Evolutionary conservation across 2,329 filamentous ascomycete species (phyloP).

Genomic region (Cryphonectria parasitica): DNA sequence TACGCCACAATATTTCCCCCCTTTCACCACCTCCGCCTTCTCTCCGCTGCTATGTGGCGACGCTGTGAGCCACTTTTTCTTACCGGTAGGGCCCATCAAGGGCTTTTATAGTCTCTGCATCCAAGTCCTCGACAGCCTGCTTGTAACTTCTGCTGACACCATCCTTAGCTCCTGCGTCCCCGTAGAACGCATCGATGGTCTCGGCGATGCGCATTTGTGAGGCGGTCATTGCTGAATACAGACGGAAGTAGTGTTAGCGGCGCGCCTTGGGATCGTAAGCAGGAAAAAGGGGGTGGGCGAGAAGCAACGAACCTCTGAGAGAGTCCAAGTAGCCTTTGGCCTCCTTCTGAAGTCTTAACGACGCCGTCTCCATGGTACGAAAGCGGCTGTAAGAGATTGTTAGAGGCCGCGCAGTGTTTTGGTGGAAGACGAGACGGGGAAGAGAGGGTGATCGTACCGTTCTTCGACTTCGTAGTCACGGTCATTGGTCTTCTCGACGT

Average conservation of each 20-base stretch:
- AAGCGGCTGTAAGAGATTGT: slow-evolving; percentile 69
- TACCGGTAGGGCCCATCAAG: slow-evolving; percentile 92
- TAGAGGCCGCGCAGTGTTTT: slow-evolving; percentile 2
- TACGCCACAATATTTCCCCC: not conserved
- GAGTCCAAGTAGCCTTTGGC: slow-evolving; percentile 98
- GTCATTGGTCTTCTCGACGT: slow-evolving; percentile 98
- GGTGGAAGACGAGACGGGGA: not conserved
- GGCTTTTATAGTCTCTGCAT: slow-evolving; percentile 97
- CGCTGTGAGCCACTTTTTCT: slow-evolving; percentile 13
- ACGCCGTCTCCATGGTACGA: slow-evolving; percentile 95
- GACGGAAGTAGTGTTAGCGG: not conserved
- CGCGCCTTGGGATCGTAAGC: not conserved
- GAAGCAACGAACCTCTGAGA: slow-evolving; percentile 68
- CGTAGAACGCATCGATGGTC: slow-evolving; percentile 99
- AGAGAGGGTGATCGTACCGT: slow-evolving; percentile 55
- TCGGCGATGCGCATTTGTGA: slow-evolving; percentile 99
- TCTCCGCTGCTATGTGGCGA: not conserved
- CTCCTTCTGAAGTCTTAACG: slow-evolving; percentile 91
- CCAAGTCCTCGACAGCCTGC: slow-evolving; percentile 95
- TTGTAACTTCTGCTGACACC: slow-evolving; percentile 97
- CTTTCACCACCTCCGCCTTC: not conserved
- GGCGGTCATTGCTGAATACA: slow-evolving; percentile 85
- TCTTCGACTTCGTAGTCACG: slow-evolving; percentile 98
- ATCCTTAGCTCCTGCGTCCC: slow-evolving; percentile 90
- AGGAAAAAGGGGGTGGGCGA: not conserved